Conservation (phyloP, 1,284 basidiomycete genomes). For the Tilletia caries region DNA sequence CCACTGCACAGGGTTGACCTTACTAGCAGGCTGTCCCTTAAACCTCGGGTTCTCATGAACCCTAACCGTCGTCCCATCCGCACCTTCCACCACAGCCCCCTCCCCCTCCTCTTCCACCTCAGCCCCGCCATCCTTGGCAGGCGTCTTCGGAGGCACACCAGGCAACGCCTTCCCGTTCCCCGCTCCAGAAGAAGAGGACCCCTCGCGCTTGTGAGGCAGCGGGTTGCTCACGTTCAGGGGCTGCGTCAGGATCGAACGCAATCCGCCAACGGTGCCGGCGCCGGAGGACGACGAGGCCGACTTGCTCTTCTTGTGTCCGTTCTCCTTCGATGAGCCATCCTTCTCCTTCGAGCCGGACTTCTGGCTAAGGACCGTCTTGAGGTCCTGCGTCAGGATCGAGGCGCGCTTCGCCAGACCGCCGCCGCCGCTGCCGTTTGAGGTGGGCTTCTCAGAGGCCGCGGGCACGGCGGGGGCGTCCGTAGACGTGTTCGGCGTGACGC, state of each 20-base stretch:
- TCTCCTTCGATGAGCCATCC: no score
- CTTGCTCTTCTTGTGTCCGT: neutral
- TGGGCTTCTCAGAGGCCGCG: neutral
- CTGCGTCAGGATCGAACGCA: conserved; percentile 2
- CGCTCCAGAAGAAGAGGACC: neutral
- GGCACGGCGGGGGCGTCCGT: neutral
- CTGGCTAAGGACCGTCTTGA: conserved; percentile 13
- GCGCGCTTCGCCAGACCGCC: neutral
- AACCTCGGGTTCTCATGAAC: conserved; percentile 12
- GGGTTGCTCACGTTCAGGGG: conserved; percentile 11
- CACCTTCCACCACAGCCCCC: neutral
- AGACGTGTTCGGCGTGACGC: neutral
- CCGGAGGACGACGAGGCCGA: neutral
- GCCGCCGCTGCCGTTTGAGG: neutral
- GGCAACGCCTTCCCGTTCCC: neutral
- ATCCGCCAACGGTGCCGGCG: neutral
- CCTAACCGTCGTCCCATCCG: neutral
- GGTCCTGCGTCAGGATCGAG: conserved; percentile 9
- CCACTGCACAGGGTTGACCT: conserved; percentile 11
- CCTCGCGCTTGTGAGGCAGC: neutral
- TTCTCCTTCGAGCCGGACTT: neutral
- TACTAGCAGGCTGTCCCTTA: conserved; percentile 7
- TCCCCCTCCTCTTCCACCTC: neutral
- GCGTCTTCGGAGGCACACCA: neutral
- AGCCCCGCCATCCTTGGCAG: conserved; percentile 1